Conservation (phyloP, 345 rosid genomes). For the Trapa incisa region DNA sequence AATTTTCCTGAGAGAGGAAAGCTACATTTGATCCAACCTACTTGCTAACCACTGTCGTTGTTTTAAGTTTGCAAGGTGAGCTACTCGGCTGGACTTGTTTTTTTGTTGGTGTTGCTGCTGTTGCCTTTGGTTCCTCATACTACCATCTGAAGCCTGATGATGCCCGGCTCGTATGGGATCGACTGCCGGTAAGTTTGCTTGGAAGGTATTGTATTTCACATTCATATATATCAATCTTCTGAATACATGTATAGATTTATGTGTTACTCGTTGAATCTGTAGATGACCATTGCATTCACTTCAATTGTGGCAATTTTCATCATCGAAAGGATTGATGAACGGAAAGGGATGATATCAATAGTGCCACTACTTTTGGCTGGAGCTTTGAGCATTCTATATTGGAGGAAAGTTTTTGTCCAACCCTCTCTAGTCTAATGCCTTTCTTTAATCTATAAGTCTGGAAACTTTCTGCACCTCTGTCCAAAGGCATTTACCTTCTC, state of each 20-base stretch:
- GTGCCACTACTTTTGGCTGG: slow-evolving; percentile 69
- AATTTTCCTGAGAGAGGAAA: neutral
- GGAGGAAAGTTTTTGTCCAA: slow-evolving; percentile 43
- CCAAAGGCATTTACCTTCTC: neutral
- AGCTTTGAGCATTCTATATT: slow-evolving; percentile 60
- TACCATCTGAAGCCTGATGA: slow-evolving; percentile 89
- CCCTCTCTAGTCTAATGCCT: neutral
- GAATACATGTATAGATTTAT: neutral
- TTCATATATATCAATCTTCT: neutral
- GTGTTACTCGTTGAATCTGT: slow-evolving; percentile 8
- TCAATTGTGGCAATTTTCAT: slow-evolving; percentile 75
- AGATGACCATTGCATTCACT: slow-evolving; percentile 88
- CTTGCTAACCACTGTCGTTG: neutral
- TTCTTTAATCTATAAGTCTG: neutral
- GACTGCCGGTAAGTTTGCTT: slow-evolving; percentile 53
- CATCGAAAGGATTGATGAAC: slow-evolving; percentile 78
- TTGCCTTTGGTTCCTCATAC: slow-evolving; percentile 76
- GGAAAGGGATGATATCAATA: slow-evolving; percentile 60
- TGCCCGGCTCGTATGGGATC: slow-evolving; percentile 88
- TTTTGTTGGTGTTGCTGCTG: slow-evolving; percentile 70
- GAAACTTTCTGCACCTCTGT: neutral
- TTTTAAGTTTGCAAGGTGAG: slow-evolving; percentile 74
- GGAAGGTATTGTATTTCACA: neutral
- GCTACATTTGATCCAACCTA: neutral
- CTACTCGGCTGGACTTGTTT: slow-evolving; percentile 80